Percentiles rank a stretch among this genome's conserved stretches.
These are phyloP conservation scores for Pseudozyma tsukubaensis DNA, from an alignment of 1,284 basidiomycete species.

Conservation along the genomic window DNA sequence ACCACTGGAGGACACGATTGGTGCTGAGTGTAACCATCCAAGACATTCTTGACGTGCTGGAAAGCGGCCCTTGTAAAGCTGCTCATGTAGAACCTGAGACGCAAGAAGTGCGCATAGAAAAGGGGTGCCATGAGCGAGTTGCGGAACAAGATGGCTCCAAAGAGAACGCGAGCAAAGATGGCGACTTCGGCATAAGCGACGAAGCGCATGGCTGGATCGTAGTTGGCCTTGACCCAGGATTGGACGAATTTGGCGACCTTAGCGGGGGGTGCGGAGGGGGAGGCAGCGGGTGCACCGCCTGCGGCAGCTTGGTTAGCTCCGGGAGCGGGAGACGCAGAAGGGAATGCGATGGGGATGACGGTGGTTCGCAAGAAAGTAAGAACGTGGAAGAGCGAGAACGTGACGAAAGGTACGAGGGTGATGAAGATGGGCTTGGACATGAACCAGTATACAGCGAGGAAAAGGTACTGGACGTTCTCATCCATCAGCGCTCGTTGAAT, in stretches of 20 bases:
- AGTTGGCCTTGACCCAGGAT: conserved; percentile 68
- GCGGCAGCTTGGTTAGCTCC: conserved; percentile 31
- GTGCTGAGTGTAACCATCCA: conserved; percentile 61
- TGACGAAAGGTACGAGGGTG: conserved; percentile 67
- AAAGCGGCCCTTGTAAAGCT: conserved; percentile 66
- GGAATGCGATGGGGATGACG: conserved; percentile 56
- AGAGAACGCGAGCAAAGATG: conserved; percentile 65
- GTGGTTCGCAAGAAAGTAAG: conserved; percentile 64
- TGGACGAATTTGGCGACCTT: conserved; percentile 65
- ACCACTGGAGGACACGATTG: conserved; percentile 63
- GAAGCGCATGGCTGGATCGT: conserved; percentile 69
- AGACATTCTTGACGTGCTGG: conserved; percentile 59
- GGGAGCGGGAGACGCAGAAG: conserved; percentile 43
- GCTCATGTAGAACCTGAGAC: conserved; percentile 68
- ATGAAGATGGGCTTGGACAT: conserved; percentile 68
- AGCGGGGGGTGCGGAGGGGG: conserved; percentile 47
- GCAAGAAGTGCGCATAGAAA: conserved; percentile 66
- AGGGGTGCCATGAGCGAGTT: conserved; percentile 66
- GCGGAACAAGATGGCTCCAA: conserved; percentile 65
- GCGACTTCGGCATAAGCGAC: conserved; percentile 68
- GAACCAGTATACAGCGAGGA: conserved; percentile 68
- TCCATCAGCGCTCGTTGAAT: conserved; percentile 68
- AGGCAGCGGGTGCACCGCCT: conserved; percentile 24
- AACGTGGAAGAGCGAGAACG: conserved; percentile 69
- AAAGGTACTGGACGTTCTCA: conserved; percentile 69